Conservation (phyloP, 768 basidiomycete genomes). For the Leccinum uliginosum region DNA sequence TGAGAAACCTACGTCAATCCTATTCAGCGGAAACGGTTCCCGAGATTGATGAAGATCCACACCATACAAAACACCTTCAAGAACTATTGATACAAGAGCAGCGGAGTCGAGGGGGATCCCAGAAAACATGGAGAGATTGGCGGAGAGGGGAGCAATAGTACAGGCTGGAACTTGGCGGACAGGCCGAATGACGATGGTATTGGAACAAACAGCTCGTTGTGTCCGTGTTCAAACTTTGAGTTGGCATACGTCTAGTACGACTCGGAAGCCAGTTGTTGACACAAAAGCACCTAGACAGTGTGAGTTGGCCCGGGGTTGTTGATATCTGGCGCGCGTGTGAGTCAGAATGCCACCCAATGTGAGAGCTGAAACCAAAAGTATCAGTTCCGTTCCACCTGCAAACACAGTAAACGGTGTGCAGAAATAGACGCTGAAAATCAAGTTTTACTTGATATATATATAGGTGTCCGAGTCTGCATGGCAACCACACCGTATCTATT, state of each 20-base stretch:
- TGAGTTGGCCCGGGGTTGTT: too few relatives aligned
- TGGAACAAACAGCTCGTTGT: background rate
- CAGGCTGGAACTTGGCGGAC: background rate
- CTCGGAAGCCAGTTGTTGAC: background rate
- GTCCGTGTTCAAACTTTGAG: background rate
- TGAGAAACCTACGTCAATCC: background rate
- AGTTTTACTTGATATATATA: background rate
- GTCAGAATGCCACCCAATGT: too few relatives aligned
- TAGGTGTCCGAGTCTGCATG: background rate
- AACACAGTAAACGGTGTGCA: background rate
- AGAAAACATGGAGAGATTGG: background rate
- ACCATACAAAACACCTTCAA: background rate
- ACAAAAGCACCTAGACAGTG: background rate
- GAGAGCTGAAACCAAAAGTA: background rate
- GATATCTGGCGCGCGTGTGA: background rate
- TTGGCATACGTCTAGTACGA: background rate
- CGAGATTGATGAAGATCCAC: background rate
- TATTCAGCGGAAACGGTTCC: background rate
- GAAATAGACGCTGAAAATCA: background rate
- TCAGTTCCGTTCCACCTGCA: background rate
- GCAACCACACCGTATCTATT: background rate
- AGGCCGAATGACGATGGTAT: background rate
- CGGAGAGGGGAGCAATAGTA: background rate
- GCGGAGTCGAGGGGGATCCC: background rate
- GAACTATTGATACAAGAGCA: background rate